Conservation (phyloP, 2,329 filamentous ascomycete species). For the Fusarium fujikuroi region DNA sequence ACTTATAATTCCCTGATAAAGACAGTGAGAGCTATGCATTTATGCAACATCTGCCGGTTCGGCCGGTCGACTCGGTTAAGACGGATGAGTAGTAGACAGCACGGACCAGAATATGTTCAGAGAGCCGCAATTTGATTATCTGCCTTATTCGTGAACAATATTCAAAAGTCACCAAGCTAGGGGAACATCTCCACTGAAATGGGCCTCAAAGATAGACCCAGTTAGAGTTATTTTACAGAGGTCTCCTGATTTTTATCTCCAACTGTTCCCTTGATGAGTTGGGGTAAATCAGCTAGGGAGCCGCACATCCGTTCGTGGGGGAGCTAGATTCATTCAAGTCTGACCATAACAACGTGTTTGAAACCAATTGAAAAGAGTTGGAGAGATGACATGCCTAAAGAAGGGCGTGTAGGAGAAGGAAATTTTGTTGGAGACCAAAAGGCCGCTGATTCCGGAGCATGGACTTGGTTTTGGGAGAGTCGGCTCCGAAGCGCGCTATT, state of each 20-base stretch:
- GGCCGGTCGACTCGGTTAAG: slow-evolving; percentile 37
- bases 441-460: slow-evolving; percentile 15
- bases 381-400: background rate
- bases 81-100: slow-evolving; percentile 28
- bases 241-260: slow-evolving; percentile 7
- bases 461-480: background rate
- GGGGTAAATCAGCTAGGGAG: background rate
- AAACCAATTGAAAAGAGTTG: background rate
- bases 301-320: slow-evolving; percentile 6
- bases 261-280: background rate
- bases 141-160: slow-evolving; percentile 24
- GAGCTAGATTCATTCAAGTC: background rate
- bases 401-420: slow-evolving; percentile 11
- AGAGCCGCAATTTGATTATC: slow-evolving; percentile 24
- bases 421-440: background rate
- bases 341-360: slow-evolving; percentile 3
- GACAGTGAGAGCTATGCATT: background rate
- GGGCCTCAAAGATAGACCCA: background rate
- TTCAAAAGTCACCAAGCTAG: slow-evolving; percentile 12
- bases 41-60: slow-evolving; percentile 14
- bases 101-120: slow-evolving; percentile 30
- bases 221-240: background rate
- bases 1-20: background rate
- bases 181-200: slow-evolving; percentile 1
- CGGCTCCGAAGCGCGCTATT: slow-evolving; percentile 5